Conservation (phyloP, 306 rosid species). For the Quercus agrifolia region DNA sequence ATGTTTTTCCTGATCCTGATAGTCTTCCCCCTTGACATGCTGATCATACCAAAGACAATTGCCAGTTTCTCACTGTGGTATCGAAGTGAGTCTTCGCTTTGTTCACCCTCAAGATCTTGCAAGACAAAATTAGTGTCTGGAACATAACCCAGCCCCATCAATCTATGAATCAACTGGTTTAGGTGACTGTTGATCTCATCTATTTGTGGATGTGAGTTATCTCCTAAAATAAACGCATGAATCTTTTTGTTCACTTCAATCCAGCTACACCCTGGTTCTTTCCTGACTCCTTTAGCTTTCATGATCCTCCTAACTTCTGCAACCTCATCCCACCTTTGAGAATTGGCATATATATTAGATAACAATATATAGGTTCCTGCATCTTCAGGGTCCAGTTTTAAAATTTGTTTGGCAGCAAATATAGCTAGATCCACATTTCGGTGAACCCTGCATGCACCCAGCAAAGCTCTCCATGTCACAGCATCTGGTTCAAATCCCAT, state of each 20-base stretch:
- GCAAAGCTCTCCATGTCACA: conserved; percentile 82
- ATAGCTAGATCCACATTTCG: conserved; percentile 64
- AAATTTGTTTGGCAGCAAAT: conserved; percentile 66
- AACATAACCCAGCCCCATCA: conserved; percentile 63
- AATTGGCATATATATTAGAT: conserved; percentile 71
- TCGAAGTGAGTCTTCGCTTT: conserved; percentile 71
- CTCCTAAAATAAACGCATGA: conserved; percentile 77
- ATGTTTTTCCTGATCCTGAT: conserved; percentile 82
- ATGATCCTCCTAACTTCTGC: conserved; percentile 62
- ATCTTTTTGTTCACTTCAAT: conserved; percentile 70
- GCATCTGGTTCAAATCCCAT: conserved; percentile 73
- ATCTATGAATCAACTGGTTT: conserved; percentile 44
- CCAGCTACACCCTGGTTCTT: conserved; percentile 97
- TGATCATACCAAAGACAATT: conserved; percentile 67
- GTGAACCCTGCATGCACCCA: conserved; percentile 81
- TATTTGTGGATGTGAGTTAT: conserved; percentile 68
- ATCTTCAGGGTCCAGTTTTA: conserved; percentile 65
- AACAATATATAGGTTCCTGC: conserved; percentile 75
- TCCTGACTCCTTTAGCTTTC: conserved; percentile 62
- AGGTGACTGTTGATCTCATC: conserved; percentile 55
- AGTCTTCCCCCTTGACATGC: conserved; percentile 58
- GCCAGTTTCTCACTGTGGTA: conserved; percentile 85
- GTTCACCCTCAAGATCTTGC: conserved; percentile 86
- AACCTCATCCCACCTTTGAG: conserved; percentile 76
- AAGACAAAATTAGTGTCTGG: conserved; percentile 82